Evolutionary conservation across 129 eudicot species (phyloP).

Genomic region (Flaveria ramosissima): DNA sequence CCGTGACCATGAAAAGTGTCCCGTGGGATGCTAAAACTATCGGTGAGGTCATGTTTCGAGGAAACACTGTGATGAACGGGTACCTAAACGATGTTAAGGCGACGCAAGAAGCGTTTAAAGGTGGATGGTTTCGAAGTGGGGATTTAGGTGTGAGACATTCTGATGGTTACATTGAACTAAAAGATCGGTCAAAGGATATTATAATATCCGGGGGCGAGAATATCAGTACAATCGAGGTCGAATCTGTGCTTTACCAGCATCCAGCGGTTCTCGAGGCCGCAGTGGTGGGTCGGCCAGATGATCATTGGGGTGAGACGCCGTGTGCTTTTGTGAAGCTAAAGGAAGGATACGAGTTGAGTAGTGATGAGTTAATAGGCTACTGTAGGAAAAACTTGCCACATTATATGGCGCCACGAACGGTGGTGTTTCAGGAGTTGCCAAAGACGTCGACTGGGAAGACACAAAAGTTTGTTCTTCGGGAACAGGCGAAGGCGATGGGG

Average conservation of each 20-base stretch:
- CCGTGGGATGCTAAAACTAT: slow-evolving; percentile 3
- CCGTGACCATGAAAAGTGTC: slow-evolving; percentile 47
- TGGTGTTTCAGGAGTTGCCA: slow-evolving; percentile 56
- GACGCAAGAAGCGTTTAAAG: neutral
- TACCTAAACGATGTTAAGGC: neutral
- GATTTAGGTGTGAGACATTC: slow-evolving; percentile 1
- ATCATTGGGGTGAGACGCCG: neutral
- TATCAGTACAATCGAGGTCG: slow-evolving; percentile 1
- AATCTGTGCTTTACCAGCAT: neutral
- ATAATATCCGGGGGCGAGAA: neutral
- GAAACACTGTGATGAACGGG: neutral
- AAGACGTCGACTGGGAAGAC: slow-evolving; percentile 64
- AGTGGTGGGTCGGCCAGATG: neutral
- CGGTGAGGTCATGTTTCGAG: neutral
- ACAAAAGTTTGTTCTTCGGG: slow-evolving; percentile 47
- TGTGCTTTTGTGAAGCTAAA: neutral
- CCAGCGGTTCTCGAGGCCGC: neutral
- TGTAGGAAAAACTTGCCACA: slow-evolving; percentile 46
- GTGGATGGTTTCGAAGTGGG: neutral
- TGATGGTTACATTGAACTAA: neutral
- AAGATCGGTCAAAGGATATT: neutral
- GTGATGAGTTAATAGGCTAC: slow-evolving; percentile 39
- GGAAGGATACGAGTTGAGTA: slow-evolving; percentile 31
- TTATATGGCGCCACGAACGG: slow-evolving; percentile 50
- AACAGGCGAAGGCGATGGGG: slow-evolving; percentile 54